These are phyloP conservation scores for Aspergillus terreus DNA, from an alignment of 2,329 filamentous ascomycete species.

Conservation along the genomic window DNA sequence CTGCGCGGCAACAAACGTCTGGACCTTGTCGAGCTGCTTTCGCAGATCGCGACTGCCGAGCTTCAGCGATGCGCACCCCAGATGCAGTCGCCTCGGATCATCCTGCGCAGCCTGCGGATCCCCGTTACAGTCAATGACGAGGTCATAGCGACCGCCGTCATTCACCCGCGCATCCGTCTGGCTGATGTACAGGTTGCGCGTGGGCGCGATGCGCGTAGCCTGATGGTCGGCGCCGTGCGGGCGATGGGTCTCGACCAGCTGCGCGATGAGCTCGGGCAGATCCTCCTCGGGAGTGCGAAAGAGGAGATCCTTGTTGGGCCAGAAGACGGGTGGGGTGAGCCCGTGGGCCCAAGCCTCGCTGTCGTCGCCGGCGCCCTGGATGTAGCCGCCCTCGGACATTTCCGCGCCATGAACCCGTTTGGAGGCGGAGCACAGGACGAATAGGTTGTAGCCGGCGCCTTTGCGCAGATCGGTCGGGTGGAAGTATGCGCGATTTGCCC, in stretches of 20 bases:
- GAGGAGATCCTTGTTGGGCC: conserved; percentile 62
- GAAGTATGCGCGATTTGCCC: conserved; percentile 68
- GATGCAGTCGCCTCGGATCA: conserved; percentile 42
- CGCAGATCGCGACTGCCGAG: conserved; percentile 80
- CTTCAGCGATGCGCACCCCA: conserved; percentile 70
- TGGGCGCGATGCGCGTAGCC: conserved; percentile 36
- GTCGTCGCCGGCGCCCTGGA: conserved; percentile 93
- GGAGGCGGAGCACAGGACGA: conserved; percentile 85
- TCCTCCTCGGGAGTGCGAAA: conserved; percentile 64
- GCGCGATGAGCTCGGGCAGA: conserved; percentile 50
- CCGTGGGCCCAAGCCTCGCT: conserved; percentile 88
- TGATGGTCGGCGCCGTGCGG: conserved; percentile 16
- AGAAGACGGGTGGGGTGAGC: conserved; percentile 75
- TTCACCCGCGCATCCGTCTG: conserved; percentile 27
- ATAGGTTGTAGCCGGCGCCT: conserved; percentile 59
- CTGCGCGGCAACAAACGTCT: conserved; percentile 49
- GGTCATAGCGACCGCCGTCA: conserved; percentile 41
- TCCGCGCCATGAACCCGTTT: conserved; percentile 66
- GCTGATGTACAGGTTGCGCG: conserved; percentile 32
- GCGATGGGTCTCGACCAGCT: conserved; percentile 33
- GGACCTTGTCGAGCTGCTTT: conserved; percentile 61
- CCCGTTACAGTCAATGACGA: conserved; percentile 41
- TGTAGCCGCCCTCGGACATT: conserved; percentile 69
- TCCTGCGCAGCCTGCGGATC: conserved; percentile 32
- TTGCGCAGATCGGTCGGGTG: conserved; percentile 44